phyloP scores from a whole-genome alignment of 1,284 basidiomycete genomes.

The Apiotrichum brassicae region DNA sequence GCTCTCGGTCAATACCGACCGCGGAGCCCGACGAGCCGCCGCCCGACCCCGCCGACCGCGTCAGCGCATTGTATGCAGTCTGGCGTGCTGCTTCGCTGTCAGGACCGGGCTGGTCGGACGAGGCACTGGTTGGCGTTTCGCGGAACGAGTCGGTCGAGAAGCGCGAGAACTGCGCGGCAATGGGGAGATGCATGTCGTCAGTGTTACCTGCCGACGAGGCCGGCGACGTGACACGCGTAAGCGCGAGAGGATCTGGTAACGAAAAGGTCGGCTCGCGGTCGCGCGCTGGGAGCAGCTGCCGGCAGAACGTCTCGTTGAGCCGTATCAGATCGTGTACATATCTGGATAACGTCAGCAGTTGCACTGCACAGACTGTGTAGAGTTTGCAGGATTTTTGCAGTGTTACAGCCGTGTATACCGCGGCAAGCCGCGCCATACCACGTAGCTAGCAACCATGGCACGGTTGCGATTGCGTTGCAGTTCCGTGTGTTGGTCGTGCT shows the following conservation, averaged over 20 bases:
- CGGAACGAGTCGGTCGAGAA: conserved; percentile 13
- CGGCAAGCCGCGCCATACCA: too few relatives aligned
- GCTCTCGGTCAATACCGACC: not conserved
- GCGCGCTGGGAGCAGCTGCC: conserved; percentile 76
- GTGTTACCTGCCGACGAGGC: conserved; percentile 5
- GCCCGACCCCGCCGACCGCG: conserved; percentile 11
- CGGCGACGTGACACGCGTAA: conserved; percentile 27
- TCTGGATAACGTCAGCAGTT: conserved; percentile 49
- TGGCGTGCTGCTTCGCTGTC: conserved; percentile 18
- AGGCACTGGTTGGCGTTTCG: not conserved
- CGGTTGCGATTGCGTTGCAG: too few relatives aligned
- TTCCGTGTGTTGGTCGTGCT: too few relatives aligned
- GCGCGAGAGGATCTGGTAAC: conserved; percentile 42
- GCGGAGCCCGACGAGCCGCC: not conserved
- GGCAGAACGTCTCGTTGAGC: conserved; percentile 88
- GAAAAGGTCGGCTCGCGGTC: conserved; percentile 49
- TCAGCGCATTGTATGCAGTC: conserved; percentile 34
- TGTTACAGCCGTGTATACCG: too few relatives aligned
- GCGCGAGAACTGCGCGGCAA: conserved; percentile 71
- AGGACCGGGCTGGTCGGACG: conserved; percentile 1
- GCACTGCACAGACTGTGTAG: too few relatives aligned
- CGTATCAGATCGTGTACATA: conserved; percentile 84
- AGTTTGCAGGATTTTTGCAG: too few relatives aligned
- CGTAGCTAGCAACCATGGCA: too few relatives aligned
- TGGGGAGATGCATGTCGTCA: conserved; percentile 67